phyloP scores from a whole-genome alignment of 176 grass and related monocot species.

The Alopecurus myosuroides region DNA sequence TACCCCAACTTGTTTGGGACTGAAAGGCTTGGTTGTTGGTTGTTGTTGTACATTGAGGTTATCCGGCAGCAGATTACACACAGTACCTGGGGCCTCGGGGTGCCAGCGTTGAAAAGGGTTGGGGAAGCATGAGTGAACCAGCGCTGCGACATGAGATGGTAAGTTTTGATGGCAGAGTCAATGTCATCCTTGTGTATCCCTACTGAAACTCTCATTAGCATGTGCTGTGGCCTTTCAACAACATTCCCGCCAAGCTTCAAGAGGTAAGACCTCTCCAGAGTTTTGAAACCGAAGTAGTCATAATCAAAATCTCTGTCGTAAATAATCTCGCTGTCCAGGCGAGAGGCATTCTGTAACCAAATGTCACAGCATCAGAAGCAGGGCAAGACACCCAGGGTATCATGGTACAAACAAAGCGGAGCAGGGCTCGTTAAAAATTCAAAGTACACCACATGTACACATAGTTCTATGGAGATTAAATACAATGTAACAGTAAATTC shows the following conservation, averaged over 20 bases:
- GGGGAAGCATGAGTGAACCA: conserved; percentile 98
- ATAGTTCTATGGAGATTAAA: background rate
- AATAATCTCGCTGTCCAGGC: conserved; percentile 91
- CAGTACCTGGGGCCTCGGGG: conserved; percentile 76
- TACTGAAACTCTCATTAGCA: conserved; percentile 95
- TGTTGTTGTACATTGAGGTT: background rate
- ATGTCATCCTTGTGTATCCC: conserved; percentile 97
- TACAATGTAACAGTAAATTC: background rate
- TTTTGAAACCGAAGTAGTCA: conserved; percentile 97
- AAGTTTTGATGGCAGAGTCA: conserved; percentile 69
- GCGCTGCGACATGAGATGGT: conserved; percentile 93
- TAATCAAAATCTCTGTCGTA: conserved; percentile 99
- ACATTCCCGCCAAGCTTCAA: conserved; percentile 68
- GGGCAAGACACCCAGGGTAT: background rate
- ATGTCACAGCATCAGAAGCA: background rate
- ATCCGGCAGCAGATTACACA: background rate
- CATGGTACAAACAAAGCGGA: background rate
- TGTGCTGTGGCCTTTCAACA: conserved; percentile 83
- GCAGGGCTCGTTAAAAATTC: background rate
- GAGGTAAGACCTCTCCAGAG: conserved; percentile 92
- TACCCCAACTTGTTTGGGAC: too few relatives aligned
- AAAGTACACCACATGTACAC: background rate
- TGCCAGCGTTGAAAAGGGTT: conserved; percentile 90
- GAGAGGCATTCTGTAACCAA: conserved; percentile 69
- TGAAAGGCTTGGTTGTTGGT: too few relatives aligned